Percentiles rank a stretch among this genome's conserved stretches.
phyloP scores from a whole-genome alignment of 1,139 yeast species.

The Candida sanyaensis region DNA sequence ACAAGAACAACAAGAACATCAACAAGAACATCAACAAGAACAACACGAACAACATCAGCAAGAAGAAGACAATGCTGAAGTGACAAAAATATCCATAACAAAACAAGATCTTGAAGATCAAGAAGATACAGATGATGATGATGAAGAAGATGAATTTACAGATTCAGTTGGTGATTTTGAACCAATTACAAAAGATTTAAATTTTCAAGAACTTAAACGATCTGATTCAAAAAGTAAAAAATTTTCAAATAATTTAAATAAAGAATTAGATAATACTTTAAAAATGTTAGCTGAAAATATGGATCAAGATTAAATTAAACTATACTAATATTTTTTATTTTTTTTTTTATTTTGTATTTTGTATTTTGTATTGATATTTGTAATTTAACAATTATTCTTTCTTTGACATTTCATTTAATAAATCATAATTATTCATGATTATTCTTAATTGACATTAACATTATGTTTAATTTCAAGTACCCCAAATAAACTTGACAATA shows the following conservation, averaged over 20 bases:
- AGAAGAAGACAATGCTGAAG: neutral
- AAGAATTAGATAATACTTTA: conserved; percentile 38
- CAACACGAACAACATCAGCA: neutral
- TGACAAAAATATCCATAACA: neutral
- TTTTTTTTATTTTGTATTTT: too few relatives aligned
- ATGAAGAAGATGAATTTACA: conserved; percentile 16
- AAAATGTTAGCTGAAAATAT: conserved; percentile 45
- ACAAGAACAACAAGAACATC: neutral
- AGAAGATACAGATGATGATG: conserved; percentile 7
- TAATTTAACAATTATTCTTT: too few relatives aligned
- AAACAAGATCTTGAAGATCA: neutral
- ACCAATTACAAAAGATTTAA: neutral
- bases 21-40: neutral
- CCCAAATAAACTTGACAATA: too few relatives aligned
- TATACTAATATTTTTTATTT: too few relatives aligned
- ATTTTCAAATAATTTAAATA: conserved; percentile 31
- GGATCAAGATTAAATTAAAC: conserved; percentile 11
- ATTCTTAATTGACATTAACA: too few relatives aligned
- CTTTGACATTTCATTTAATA: too few relatives aligned
- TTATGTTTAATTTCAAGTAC: too few relatives aligned
- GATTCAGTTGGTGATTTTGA: conserved; percentile 12
- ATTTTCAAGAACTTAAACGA: conserved; percentile 14
- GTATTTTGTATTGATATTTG: too few relatives aligned
- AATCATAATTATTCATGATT: too few relatives aligned
- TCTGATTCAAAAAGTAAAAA: conserved; percentile 26